Base-by-base conservation (phyloP, 208 protist genomes). In the Porcisia deanei region DNA sequence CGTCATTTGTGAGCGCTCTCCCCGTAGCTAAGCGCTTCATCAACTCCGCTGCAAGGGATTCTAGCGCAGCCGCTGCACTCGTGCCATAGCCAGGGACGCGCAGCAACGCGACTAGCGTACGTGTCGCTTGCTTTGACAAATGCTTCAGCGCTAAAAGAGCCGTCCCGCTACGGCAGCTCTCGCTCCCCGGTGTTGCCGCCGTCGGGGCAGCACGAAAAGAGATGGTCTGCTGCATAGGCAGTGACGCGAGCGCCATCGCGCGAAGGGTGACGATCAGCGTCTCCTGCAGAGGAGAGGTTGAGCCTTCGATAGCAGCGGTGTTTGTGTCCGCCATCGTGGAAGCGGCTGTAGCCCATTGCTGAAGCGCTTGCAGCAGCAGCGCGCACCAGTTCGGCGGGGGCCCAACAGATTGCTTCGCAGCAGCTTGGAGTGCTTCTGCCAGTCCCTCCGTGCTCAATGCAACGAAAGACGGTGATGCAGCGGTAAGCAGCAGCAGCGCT, bases 401-500 rank as follows among this genome's bases (percentile, higher is more conserved):
- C 1, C 49, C 63, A 1, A 72, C 58, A 1, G 74, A 73, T 34
- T 68, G 68, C 58, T 49, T 57, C 68, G 76, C 58, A 1, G 77
- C 66, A 5, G 76, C 75, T 70, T 84, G 72, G 30, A 86, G 47
- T 25, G 83, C 73, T 25, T 83, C 81, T 65, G 80, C 68, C 16
- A 93, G 65, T 5, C 75, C 61, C 2, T 67, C 25, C 18, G 71
- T 77, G 57, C 60, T 75, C 45, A 68, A 16, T 20, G 70, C 57
- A 0, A 73, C 9, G 67, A 88, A 85, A n/a, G 80, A 60, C 37
- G 89, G 86, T 6, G 85, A 71, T 1, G 80, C 80, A 12, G 71
- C 73, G 2, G 76, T 77, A 70, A 88, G 65, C 1, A 91, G 52
- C 41, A 91, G 54, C 45, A 93, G 71, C 64, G 89, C 84, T 55